A percentile compares a stretch with the other conserved stretches of the same genome.
phyloP scores from a whole-genome alignment of 225 moss, liverwort and hornwort species.

The Rhytidiadelphus loreus region DNA sequence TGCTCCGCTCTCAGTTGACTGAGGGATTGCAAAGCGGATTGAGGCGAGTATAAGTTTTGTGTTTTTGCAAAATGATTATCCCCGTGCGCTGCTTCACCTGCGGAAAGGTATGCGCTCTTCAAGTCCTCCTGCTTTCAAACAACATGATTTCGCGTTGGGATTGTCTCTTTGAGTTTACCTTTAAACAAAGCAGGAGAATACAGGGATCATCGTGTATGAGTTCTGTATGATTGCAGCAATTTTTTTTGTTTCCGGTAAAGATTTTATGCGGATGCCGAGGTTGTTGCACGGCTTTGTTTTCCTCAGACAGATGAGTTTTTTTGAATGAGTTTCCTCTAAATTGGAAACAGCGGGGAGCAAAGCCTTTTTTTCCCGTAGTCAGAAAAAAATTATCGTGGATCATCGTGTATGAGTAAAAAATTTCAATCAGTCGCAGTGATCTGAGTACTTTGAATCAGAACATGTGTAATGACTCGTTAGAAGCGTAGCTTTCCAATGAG shows the following conservation, averaged over 20 bases:
- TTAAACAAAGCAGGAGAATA: background rate
- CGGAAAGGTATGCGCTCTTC: conserved; percentile 46
- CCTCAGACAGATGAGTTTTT: background rate
- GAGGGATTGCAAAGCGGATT: background rate
- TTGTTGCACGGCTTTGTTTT: background rate
- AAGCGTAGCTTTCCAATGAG: background rate
- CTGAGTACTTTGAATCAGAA: background rate
- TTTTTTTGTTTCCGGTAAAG: background rate
- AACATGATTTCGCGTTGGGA: background rate
- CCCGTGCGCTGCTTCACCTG: conserved; percentile 97
- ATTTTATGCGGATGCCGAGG: background rate
- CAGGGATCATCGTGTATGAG: background rate
- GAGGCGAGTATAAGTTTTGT: background rate
- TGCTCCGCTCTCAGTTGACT: background rate
- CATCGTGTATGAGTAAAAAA: too few relatives aligned
- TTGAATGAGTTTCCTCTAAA: background rate
- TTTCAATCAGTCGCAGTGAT: background rate
- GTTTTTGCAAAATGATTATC: conserved; percentile 57
- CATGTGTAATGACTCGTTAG: too few relatives aligned
- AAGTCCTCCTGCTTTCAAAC: background rate
- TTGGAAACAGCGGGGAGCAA: background rate
- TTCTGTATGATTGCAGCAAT: background rate
- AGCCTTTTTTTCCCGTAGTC: background rate
- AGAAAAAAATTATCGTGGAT: too few relatives aligned
- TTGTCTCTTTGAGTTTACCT: background rate